Evolutionary conservation across 331 rosid species (phyloP).

Genomic region (Spiraea crenata): DNA sequence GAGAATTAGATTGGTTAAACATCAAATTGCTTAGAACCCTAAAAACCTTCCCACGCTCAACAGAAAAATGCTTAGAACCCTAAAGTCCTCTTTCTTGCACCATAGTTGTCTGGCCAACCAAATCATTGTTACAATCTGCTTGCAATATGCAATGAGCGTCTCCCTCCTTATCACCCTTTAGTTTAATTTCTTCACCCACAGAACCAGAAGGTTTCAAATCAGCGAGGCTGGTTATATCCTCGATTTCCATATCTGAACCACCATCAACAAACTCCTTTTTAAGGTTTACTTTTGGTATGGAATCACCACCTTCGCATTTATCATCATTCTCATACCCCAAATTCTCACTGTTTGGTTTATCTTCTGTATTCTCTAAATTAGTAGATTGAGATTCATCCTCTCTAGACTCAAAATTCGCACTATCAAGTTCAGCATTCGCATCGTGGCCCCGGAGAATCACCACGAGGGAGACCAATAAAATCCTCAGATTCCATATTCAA

Average conservation of each 20-base stretch:
- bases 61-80: too few relatives aligned
- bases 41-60: too few relatives aligned
- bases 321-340: too few relatives aligned
- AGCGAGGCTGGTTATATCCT: constrained; percentile 40
- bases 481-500: constrained; percentile 48
- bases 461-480: constrained; percentile 33
- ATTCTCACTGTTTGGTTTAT: constrained; percentile 16
- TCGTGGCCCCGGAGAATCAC: constrained; percentile 40
- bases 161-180: constrained; percentile 19
- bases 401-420: constrained; percentile 12
- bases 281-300: constrained; percentile 27
- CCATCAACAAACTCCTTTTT: constrained; percentile 26
- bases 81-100: too few relatives aligned
- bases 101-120: too few relatives aligned
- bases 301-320: constrained; percentile 14
- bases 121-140: constrained; percentile 17
- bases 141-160: constrained; percentile 1
- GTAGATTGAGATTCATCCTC: constrained; percentile 30
- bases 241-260: constrained; percentile 53
- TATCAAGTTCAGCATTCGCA: constrained; percentile 26
- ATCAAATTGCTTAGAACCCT: too few relatives aligned
- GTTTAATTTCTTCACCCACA: constrained; percentile 23
- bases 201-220: constrained; percentile 21
- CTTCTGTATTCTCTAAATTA: constrained; percentile 29
- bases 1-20: too few relatives aligned